Evolutionary conservation across 345 rosid genomes (phyloP).

Genomic region (Hibiscus tridactylites): DNA sequence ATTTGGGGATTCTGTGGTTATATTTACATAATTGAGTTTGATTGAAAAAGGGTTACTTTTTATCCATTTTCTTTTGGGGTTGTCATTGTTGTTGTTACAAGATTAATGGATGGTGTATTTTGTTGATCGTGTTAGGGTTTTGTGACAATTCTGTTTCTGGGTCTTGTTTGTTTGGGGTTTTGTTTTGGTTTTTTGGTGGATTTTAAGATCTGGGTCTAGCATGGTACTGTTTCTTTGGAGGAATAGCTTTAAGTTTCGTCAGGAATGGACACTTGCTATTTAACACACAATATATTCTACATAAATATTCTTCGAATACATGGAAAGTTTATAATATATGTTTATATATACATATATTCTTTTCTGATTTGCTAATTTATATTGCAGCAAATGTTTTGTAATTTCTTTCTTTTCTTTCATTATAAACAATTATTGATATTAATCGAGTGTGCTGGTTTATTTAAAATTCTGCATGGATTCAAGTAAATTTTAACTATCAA

Average conservation of each 20-base stretch:
- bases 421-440: not conserved
- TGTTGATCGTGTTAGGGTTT: not conserved
- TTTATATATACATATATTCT: not conserved
- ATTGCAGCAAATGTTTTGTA: not conserved
- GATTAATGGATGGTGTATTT: not conserved
- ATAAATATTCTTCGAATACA: not conserved
- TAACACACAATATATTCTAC: not conserved
- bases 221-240: not conserved
- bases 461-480: not conserved
- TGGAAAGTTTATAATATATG: not conserved
- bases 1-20: not conserved
- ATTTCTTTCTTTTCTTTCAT: too few relatives aligned
- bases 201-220: not conserved
- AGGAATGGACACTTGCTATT: not conserved
- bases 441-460: not conserved
- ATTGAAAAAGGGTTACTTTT: not conserved
- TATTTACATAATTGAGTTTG: not conserved
- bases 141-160: slow-evolving; percentile 6
- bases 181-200: not conserved
- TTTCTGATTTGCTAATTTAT: not conserved
- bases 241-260: not conserved
- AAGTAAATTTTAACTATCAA: not conserved
- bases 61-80: not conserved
- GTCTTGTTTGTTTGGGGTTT: not conserved
- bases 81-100: not conserved